Evolutionary conservation across 148 eudicot genomes (phyloP).

Genomic region (Drosera capensis): DNA sequence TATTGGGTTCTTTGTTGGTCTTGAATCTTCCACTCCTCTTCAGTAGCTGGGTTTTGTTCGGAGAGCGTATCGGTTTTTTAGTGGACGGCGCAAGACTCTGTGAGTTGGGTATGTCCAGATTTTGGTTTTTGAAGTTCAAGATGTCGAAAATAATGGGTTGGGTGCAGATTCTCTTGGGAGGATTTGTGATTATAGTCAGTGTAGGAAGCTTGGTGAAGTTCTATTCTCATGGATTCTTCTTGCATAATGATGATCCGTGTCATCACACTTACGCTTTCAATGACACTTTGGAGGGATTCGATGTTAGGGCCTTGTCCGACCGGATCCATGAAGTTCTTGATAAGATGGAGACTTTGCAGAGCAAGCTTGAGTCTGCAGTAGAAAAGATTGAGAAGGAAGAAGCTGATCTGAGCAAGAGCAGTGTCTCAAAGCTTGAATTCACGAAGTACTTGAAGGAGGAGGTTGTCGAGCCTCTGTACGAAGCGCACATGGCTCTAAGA

Average conservation of each 20-base stretch:
- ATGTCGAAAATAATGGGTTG: slow-evolving; percentile 45
- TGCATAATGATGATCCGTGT: slow-evolving; percentile 56
- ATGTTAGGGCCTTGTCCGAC: slow-evolving; percentile 35
- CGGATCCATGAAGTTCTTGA: slow-evolving; percentile 72
- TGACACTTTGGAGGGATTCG: slow-evolving; percentile 33
- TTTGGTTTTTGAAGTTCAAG: slow-evolving; percentile 35
- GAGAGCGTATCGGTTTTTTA: neutral
- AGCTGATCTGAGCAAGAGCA: slow-evolving; percentile 13
- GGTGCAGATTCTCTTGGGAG: slow-evolving; percentile 62
- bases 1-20: too few species aligned
- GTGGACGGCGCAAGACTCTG: neutral
- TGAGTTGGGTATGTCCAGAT: slow-evolving; percentile 30
- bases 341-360: slow-evolving; percentile 62
- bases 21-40: too few species aligned
- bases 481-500: slow-evolving; percentile 80
- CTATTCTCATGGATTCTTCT: slow-evolving; percentile 75
- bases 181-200: slow-evolving; percentile 59
- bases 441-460: slow-evolving; percentile 71
- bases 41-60: too few species aligned
- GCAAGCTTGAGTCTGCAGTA: slow-evolving; percentile 53
- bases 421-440: slow-evolving; percentile 38
- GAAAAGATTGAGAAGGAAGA: slow-evolving; percentile 54
- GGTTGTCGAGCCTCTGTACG: slow-evolving; percentile 64
- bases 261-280: slow-evolving; percentile 43
- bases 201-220: slow-evolving; percentile 52